phyloP scores from a whole-genome alignment of 176 grass and related monocot species.

The Themeda triandra region DNA sequence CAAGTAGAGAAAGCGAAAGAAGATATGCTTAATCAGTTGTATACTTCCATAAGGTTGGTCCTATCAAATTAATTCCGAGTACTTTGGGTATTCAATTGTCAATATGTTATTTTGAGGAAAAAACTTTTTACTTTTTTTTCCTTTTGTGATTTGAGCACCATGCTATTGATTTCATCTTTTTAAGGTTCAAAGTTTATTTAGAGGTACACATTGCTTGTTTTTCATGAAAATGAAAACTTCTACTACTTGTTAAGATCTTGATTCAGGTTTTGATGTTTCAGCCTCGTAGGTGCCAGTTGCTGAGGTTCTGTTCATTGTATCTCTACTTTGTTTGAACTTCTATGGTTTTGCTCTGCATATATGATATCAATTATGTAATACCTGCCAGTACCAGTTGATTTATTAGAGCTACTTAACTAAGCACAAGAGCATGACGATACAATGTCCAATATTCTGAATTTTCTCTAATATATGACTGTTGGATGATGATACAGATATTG shows the following conservation, averaged over 20 bases:
- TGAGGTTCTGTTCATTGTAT: not conserved
- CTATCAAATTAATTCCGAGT: not conserved
- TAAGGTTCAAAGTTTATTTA: not conserved
- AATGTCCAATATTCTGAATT: not conserved
- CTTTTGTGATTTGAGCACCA: not conserved
- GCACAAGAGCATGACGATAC: not conserved
- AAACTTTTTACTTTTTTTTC: not conserved
- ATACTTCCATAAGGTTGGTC: slow-evolving; percentile 78
- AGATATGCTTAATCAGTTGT: slow-evolving; percentile 90
- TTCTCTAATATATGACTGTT: not conserved
- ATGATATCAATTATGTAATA: not conserved
- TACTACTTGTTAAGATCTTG: not conserved
- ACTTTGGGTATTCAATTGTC: not conserved
- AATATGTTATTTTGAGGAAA: not conserved
- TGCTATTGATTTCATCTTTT: not conserved
- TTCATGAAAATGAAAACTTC: not conserved
- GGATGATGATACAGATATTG: not conserved
- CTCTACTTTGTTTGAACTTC: not conserved
- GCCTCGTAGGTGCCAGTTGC: not conserved
- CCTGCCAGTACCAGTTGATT: not conserved
- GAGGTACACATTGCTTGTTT: not conserved
- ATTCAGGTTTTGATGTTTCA: not conserved
- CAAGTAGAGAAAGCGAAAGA: slow-evolving; percentile 92
- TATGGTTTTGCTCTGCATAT: not conserved
- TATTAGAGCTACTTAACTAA: not conserved